Base-by-base conservation (phyloP, 768 basidiomycete species). In the Xerocomus spinulosus region DNA sequence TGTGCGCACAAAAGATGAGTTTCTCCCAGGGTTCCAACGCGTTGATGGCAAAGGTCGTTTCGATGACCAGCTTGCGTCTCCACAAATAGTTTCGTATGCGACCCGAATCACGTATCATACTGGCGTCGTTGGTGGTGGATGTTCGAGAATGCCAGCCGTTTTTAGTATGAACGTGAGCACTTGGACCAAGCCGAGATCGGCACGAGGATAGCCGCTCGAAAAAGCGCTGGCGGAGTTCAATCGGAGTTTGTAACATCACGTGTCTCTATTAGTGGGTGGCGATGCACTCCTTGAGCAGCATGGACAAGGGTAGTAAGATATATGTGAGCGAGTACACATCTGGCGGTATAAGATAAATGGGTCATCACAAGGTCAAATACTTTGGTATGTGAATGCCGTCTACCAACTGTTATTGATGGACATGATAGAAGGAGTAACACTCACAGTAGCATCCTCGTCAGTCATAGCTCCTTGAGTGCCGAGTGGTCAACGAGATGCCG, bases 11-110 rank as follows among this genome's bases (percentile, higher is more conserved):
- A 48, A 80, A 71, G 30, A 83, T 61, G 38, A 77, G 57, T 57
- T 82, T 81, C 72, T 86, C 85, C 85, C 83, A 85, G 49, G 78
- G 74, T 60, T 87, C 82, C 48, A 85, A 64, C 56, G 84, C 73
- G 24, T 74, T 72, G 33, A 84, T 67, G 6, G 72, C 83, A 50
- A 81, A 79, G 0, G 81, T 82, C 3, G 74, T 68, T 61, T 83
- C 82, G 28, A 85, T 62, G 69, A 77, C 71, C 43, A 83, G 61
- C 51, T 78, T 70, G 61, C 72, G 68, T 13, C 71, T 73, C 81
- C 82, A 82, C 40, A 82, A 46, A 52, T 64, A 57, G 46, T 62
- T 56, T 57, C 66, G 43, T 55, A 64, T 49, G 48, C 61, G 53
- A 51, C 25, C 24, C 36, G 56, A 48, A 24, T 56, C 53, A 25